phyloP scores from a whole-genome alignment of 108 stramenopile genomes.

The Conticribra weissflogii region DNA sequence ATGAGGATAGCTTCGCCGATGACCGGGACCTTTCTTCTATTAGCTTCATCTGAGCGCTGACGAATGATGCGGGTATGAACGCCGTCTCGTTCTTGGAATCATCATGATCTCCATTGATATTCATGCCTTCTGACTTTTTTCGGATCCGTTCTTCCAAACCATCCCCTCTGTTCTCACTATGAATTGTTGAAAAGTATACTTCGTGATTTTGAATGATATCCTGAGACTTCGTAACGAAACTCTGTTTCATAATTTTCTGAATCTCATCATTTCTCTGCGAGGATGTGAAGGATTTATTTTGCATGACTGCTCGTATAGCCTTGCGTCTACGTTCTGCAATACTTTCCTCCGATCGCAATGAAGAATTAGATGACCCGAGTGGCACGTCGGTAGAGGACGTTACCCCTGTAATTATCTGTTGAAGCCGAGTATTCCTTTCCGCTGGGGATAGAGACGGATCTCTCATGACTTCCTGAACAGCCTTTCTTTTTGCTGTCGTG shows the following conservation, averaged over 20 bases:
- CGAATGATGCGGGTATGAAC: background rate
- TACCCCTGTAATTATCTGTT: constrained; percentile 4
- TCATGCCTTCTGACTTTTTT: background rate
- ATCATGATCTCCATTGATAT: background rate
- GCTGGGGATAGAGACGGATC: background rate
- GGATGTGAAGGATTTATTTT: background rate
- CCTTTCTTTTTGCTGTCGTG: constrained; percentile 1
- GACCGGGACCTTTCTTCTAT: background rate
- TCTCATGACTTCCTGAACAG: constrained; percentile 3
- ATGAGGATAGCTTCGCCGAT: too few relatives aligned
- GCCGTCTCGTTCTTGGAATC: background rate
- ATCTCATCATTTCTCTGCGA: background rate
- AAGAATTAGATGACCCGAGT: background rate
- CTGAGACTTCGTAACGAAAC: background rate
- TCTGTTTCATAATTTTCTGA: background rate
- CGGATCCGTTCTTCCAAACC: background rate
- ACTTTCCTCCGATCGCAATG: background rate
- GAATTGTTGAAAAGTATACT: background rate
- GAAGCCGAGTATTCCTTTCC: constrained; percentile 7
- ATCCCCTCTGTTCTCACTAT: constrained; percentile 15
- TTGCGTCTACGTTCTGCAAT: background rate
- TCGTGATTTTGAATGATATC: background rate
- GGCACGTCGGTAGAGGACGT: background rate
- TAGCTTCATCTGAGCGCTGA: background rate
- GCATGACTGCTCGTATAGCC: background rate